These are phyloP conservation scores for Aquilaria sinensis DNA, from an alignment of 345 rosid species.

Conservation along the genomic window DNA sequence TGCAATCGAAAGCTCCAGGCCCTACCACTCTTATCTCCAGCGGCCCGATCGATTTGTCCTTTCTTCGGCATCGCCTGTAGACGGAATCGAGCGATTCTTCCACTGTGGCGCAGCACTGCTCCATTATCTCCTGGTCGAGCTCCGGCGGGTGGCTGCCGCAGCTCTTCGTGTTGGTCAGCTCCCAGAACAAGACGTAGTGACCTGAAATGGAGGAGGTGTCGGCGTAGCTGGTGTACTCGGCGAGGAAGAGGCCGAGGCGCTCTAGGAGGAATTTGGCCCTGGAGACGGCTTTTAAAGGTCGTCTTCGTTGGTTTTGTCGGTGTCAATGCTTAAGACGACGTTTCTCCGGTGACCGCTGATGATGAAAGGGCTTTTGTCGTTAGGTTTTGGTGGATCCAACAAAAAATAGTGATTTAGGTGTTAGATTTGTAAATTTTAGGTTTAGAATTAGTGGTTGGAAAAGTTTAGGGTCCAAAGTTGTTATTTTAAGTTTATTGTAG, in stretches of 20 bases:
- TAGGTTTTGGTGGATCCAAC: no score
- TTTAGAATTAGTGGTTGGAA: no score
- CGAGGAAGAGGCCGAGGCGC: constrained; percentile 56
- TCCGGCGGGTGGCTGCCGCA: constrained; percentile 16
- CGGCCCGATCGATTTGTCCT: constrained; percentile 75
- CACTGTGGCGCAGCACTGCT: constrained; percentile 61
- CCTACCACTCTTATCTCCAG: constrained; percentile 81
- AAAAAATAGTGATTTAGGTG: no score
- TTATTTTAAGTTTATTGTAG: no score
- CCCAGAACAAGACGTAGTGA: constrained; percentile 90
- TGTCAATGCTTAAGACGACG: constrained; percentile 78
- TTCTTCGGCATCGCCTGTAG: constrained; percentile 75
- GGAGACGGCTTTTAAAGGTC: constrained; percentile 81
- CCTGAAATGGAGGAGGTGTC: constrained; percentile 80
- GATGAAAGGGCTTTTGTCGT: no score
- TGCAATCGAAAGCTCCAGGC: constrained; percentile 71
- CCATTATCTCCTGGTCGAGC: constrained; percentile 49
- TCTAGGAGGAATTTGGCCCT: constrained; percentile 51
- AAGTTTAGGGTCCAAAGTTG: no score
- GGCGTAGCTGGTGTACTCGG: constrained; percentile 79
- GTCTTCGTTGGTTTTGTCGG: constrained; percentile 88
- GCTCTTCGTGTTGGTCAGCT: constrained; percentile 36
- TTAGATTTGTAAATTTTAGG: no score
- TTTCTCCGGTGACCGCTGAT: constrained; percentile 75
- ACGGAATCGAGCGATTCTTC: constrained; percentile 88